Evolutionary conservation across 257 asterid species (phyloP).

Genomic region (Petunia secreta): DNA sequence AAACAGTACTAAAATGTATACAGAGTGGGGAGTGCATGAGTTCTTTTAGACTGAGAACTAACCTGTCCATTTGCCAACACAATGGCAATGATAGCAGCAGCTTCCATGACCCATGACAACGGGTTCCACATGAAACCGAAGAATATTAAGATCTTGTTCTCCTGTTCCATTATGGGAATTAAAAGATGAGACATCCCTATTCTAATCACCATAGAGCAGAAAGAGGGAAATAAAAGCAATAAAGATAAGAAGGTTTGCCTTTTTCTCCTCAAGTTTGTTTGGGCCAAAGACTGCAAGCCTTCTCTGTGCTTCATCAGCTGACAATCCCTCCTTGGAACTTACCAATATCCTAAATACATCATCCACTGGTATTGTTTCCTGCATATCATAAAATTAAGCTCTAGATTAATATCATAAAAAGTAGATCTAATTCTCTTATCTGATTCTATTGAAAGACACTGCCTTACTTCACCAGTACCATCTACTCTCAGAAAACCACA

Average conservation of each 20-base stretch:
- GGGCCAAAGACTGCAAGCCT: constrained; percentile 78
- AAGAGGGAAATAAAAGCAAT: neutral
- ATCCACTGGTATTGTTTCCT: constrained; percentile 79
- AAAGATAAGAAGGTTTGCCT: constrained; percentile 35
- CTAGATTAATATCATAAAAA: neutral
- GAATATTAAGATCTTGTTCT: constrained; percentile 64
- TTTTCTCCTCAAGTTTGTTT: constrained; percentile 90
- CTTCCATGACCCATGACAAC: constrained; percentile 80
- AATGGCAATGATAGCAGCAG: constrained; percentile 78
- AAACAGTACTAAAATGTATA: neutral
- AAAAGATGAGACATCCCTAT: neutral
- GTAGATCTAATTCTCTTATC: neutral
- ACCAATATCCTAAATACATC: constrained; percentile 75
- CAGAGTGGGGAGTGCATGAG: neutral
- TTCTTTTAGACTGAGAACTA: neutral
- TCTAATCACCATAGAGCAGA: neutral
- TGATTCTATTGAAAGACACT: neutral
- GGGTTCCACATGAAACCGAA: constrained; percentile 89
- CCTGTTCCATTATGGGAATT: constrained; percentile 40
- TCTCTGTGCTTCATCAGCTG: constrained; percentile 52
- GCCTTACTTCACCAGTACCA: neutral
- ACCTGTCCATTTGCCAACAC: constrained; percentile 67
- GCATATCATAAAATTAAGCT: neutral
- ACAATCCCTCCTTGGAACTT: constrained; percentile 71
- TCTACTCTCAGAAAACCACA: neutral